Evolutionary conservation across 1,284 basidiomycete species (phyloP).

Genomic region (Porogramme epimiltina): DNA sequence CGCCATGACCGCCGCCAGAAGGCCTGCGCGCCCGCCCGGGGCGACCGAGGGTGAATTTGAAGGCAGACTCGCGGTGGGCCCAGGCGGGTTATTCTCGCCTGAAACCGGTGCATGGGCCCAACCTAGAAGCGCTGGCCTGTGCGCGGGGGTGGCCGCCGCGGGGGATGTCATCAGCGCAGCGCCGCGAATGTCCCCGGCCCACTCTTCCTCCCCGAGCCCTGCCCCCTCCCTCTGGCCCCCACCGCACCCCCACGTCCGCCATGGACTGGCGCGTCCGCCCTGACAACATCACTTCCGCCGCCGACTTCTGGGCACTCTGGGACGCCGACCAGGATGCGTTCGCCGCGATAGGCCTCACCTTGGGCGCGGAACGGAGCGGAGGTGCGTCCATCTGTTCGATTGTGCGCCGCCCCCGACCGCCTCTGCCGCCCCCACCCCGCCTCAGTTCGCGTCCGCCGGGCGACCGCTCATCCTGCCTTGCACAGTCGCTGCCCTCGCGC

Average conservation of each 20-base stretch:
- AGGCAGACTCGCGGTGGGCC: too few species aligned
- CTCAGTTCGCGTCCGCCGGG: neutral
- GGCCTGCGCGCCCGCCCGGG: neutral
- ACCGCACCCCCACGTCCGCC: neutral
- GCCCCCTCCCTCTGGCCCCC: neutral
- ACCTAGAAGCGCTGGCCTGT: too few species aligned
- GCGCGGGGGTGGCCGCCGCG: too few species aligned
- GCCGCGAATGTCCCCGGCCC: neutral
- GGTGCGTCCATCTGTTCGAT: constrained; percentile 10
- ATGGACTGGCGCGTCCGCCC: constrained; percentile 7
- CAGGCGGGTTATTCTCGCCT: neutral
- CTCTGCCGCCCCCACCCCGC: neutral
- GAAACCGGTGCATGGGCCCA: neutral
- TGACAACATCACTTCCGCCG: neutral
- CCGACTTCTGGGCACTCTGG: constrained; percentile 5
- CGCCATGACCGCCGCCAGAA: neutral
- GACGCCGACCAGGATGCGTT: constrained; percentile 7
- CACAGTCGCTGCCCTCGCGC: constrained; percentile 41
- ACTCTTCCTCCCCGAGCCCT: neutral
- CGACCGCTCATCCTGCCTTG: neutral
- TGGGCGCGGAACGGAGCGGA: constrained; percentile 16
- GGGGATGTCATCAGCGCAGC: neutral
- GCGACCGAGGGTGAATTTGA: neutral
- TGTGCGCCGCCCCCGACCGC: neutral
- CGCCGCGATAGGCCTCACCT: constrained; percentile 9